Base-by-base conservation (phyloP, 441 rosid genomes). In the Breynia disticha region DNA sequence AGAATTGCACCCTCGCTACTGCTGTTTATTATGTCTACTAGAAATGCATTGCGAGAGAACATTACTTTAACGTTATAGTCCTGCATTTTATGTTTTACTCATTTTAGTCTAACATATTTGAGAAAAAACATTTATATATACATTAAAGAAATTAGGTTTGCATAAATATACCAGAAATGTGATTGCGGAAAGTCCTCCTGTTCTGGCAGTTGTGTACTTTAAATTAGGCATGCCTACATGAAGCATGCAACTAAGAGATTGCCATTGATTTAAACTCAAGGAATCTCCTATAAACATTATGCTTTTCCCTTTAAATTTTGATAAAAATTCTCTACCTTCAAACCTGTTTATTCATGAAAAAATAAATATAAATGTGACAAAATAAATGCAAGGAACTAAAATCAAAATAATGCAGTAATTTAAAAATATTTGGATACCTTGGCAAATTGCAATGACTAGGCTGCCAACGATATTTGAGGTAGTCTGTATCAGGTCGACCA, bases 391-490 rank as follows among this genome's bases (percentile, higher is more conserved):
- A 8, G 28, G 22, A 55, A 55, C 20, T 46, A 11, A 44, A 12
- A 15, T 64, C 0, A 50, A 60, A 16, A n/a, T 63, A 71, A 21
- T 63, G 65, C 32, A 67, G 67, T 46, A 59, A 64, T 1, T 66
- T 60, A n/a, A 18, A 21, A 56, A 48, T 52, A 10, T 7, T 48
- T 13, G 1, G 16, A 19, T 61, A 90, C 97, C 87, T 83, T 14
- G 93, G 93, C 8, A 83, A 63, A 70, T 53, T 71, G 65, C 96
- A 90, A 15, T 71, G 66, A 58, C 48, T 70, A 19, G 96, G 98
- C 59, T 85, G 90, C 96, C 98, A 90, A 57, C 93, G 67, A 61
- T 77, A 87, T 28, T 75, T 77, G 59, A 78, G 87, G 47, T 81
- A 90, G 24, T 56, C 49, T 19, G 28, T 59, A 60, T 90, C 98